Conservation (phyloP, 164 flowering plant species). For the Litsea cubeba region DNA sequence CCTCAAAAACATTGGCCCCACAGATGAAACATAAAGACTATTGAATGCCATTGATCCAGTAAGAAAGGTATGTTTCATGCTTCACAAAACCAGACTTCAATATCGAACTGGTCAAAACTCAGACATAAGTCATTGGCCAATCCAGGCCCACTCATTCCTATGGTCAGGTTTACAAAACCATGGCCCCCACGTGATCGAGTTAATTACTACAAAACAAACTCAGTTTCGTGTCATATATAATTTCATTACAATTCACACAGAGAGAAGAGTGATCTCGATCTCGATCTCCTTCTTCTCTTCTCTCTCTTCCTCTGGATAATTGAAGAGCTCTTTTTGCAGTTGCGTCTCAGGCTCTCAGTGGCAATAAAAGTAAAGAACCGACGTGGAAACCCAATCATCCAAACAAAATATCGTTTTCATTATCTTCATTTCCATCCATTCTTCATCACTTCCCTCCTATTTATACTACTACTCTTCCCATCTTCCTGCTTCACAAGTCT, state of each 20-base stretch:
- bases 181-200: not conserved
- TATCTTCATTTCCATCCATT: not conserved
- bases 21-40: no score
- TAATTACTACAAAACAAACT: not conserved
- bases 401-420: not conserved
- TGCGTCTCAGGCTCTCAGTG: not conserved
- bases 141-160: not conserved
- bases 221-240: not conserved
- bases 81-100: no score
- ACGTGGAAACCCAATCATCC: slow-evolving; percentile 8
- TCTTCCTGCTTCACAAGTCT: not conserved
- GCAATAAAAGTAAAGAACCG: not conserved
- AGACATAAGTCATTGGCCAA: no score
- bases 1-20: no score
- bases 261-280: not conserved
- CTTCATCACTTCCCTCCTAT: not conserved
- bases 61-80: no score
- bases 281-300: not conserved
- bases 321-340: not conserved
- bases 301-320: not conserved
- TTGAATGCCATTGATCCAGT: no score
- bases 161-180: not conserved
- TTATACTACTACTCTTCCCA: not conserved
- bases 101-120: no score
- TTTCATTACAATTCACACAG: not conserved